phyloP scores from a whole-genome alignment of 371 early-diverging fungal species.

The Circinella umbellata region DNA sequence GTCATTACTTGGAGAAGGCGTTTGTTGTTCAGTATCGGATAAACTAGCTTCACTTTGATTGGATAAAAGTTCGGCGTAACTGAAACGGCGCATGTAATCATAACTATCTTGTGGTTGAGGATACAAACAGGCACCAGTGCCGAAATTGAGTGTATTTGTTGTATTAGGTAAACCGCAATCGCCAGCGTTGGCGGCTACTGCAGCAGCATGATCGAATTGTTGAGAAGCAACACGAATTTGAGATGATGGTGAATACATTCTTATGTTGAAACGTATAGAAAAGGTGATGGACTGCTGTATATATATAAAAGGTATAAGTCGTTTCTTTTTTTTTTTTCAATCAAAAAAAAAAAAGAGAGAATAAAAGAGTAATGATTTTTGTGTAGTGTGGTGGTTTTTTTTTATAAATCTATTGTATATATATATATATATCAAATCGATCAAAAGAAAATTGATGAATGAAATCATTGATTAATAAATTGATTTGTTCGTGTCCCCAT shows the following conservation, averaged over 20 bases:
- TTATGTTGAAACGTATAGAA: too few relatives aligned
- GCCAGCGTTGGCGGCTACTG: constrained; percentile 7
- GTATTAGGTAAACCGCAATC: constrained; percentile 16
- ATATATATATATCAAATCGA: neutral
- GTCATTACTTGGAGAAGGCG: constrained; percentile 37
- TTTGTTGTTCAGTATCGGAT: constrained; percentile 38
- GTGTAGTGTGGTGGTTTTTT: too few relatives aligned
- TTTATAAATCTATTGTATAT: neutral
- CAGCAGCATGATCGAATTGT: neutral
- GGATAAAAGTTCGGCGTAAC: constrained; percentile 39
- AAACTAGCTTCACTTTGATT: constrained; percentile 39
- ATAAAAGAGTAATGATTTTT: too few relatives aligned
- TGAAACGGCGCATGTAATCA: constrained; percentile 38
- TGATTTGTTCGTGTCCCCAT: constrained; percentile 1
- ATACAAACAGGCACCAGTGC: constrained; percentile 7
- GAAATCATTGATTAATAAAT: neutral
- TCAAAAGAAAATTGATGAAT: too few relatives aligned
- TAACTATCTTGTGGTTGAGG: constrained; percentile 13
- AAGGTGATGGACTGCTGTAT: too few relatives aligned
- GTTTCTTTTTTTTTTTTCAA: neutral
- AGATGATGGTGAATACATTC: constrained; percentile 23
- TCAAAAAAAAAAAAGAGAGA: too few relatives aligned
- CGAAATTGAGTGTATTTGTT: neutral
- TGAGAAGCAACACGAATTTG: constrained; percentile 24
- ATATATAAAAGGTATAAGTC: too few relatives aligned